A percentile compares a stretch with the other conserved stretches of the same genome.
These are phyloP conservation scores for Calonectria pseudoturangicola DNA, from an alignment of 2,329 filamentous ascomycete species.

Conservation along the genomic window DNA sequence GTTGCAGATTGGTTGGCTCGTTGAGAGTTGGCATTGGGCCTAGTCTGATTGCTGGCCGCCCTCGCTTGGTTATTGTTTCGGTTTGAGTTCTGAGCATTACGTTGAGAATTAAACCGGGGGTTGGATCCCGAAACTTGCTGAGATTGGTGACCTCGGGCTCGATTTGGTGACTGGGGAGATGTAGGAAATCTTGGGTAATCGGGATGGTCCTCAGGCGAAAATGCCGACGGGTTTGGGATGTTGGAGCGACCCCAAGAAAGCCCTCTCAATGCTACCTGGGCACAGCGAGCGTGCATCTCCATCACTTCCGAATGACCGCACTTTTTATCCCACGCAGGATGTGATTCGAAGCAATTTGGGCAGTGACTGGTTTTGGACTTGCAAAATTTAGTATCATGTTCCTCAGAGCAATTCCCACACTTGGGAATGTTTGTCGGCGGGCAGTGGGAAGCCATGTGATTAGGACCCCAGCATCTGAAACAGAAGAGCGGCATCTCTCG, in stretches of 20 bases:
- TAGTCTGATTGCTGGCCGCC: not conserved
- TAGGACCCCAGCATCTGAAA: not conserved
- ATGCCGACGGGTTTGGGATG: not conserved
- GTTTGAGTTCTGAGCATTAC: not conserved
- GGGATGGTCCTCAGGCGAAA: not conserved
- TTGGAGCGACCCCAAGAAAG: not conserved
- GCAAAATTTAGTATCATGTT: not conserved
- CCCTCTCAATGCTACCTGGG: not conserved
- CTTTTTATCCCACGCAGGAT: not conserved
- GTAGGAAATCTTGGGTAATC: not conserved
- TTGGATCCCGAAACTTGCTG: not conserved
- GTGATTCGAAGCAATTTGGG: not conserved
- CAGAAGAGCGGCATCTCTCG: not conserved
- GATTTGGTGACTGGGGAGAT: not conserved
- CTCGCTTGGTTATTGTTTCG: not conserved
- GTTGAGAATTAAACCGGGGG: not conserved
- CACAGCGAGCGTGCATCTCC: not conserved
- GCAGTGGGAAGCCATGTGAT: not conserved
- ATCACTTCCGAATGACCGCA: not conserved
- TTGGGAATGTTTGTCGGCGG: not conserved
- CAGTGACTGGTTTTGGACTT: not conserved
- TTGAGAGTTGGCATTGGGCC: not conserved
- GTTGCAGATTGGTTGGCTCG: not conserved
- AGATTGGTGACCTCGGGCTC: not conserved
- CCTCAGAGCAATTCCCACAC: not conserved